Evolutionary conservation across 352 stramenopile species (phyloP), one percentile per base, ranked within the genome.

Genomic region (Phytopythium mirpurense): DNA sequence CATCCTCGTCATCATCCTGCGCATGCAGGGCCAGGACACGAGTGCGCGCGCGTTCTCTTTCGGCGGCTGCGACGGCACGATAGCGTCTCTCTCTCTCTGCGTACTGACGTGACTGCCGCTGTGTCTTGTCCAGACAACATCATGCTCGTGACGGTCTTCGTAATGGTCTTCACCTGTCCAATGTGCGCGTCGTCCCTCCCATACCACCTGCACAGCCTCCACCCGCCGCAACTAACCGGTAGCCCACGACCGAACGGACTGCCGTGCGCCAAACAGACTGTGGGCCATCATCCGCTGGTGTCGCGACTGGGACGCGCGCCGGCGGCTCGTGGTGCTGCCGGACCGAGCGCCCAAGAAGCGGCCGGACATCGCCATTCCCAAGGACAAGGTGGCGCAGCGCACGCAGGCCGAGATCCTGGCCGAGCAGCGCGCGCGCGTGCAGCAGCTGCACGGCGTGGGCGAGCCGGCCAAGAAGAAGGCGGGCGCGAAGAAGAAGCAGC

Each of bases 331-430:
- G 27, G 76, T 87, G 52, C 53, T 90, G 36, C 77, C 79, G 9
- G 68, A 83, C 44, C 86, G 78, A 54, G 81, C 78, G 34, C 53
- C 64, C 27, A 93, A 90, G 70, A 93, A 91, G 67, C 72, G 74
- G 36, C 76, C 80, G 2, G 77, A 93, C 55, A 90, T 93, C 41
- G 80, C 80, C 1, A 54, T 79, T 29, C 62, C 76, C 36, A 75
- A 85, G 37, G 69, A 69, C 40, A 90, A 88, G 46, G 57, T 50
- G 16, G 62, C 67, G 34, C 72, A 80, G 46, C 72, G 78, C 19
- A 91, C 80, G n/a, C 80, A 93, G 57, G 80, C 80, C 15, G 63
- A 91, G 62, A 93, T 91, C 57, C 70, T 90, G 18, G 74, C 76
- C 3, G 78, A 85, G 29, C 80, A 91, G 57, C 83, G 83, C 43